phyloP scores from a whole-genome alignment of 1,139 yeast genomes.

The Blastobotrys serpentis region DNA sequence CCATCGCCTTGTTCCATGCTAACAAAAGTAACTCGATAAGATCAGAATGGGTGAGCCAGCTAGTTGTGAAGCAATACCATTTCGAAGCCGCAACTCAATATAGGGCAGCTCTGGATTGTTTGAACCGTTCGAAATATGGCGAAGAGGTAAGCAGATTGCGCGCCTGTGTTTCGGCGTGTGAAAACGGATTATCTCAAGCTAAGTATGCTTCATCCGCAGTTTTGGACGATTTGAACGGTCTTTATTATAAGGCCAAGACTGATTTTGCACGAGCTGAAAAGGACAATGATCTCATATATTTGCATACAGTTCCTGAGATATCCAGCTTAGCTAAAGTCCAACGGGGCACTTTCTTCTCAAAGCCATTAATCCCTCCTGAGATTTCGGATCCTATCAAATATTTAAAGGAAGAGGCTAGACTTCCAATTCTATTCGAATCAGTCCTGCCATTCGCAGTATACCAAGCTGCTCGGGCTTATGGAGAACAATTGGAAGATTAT shows the following conservation, averaged over 20 bases:
- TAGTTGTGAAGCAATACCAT: constrained; percentile 57
- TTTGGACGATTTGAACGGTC: constrained; percentile 49
- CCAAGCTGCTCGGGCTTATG: constrained; percentile 66
- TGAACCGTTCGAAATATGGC: constrained; percentile 59
- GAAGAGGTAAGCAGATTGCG: constrained; percentile 62
- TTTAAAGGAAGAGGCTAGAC: constrained; percentile 24
- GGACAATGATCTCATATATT: constrained; percentile 78
- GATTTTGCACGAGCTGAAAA: constrained; percentile 59
- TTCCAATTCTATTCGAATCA: constrained; percentile 49
- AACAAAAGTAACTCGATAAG: constrained; percentile 52
- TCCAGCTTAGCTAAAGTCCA: constrained; percentile 46
- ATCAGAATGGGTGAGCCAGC: constrained; percentile 63
- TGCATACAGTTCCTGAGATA: constrained; percentile 58
- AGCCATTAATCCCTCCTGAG: constrained; percentile 46
- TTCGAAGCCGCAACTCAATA: constrained; percentile 70
- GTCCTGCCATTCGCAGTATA: constrained; percentile 67
- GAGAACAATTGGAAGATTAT: constrained; percentile 61
- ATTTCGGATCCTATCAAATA: constrained; percentile 17
- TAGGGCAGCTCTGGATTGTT: constrained; percentile 53
- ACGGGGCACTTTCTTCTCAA: constrained; percentile 55
- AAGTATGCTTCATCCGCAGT: constrained; percentile 48
- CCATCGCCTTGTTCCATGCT: constrained; percentile 47
- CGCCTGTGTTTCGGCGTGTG: constrained; percentile 43
- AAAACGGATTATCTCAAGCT: constrained; percentile 38
- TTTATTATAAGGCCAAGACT: constrained; percentile 46